These are phyloP conservation scores for Lecanoromycetidae sp. DNA, from an alignment of 2,329 filamentous ascomycete species.

Conservation along the genomic window DNA sequence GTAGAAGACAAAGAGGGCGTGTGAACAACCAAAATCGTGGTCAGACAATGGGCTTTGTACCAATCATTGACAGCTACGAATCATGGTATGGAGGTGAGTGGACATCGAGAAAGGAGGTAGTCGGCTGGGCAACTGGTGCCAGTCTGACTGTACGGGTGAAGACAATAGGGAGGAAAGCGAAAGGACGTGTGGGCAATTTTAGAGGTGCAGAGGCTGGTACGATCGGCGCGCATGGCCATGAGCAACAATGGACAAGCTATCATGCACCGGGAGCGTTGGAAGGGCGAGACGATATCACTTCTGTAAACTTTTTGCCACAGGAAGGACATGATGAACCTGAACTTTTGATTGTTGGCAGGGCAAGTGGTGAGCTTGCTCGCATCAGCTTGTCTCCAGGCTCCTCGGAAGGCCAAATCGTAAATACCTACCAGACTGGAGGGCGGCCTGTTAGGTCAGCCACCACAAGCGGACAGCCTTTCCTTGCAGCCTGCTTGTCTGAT, in stretches of 20 bases:
- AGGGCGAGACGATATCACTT: slow-evolving; percentile 48
- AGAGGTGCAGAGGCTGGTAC: slow-evolving; percentile 19
- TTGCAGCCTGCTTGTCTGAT: slow-evolving; percentile 42
- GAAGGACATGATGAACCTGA: slow-evolving; percentile 23
- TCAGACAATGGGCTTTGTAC: slow-evolving; percentile 48
- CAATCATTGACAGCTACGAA: slow-evolving; percentile 47
- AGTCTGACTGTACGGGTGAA: slow-evolving; percentile 41
- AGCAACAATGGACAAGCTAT: slow-evolving; percentile 39
- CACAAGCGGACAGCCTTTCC: slow-evolving; percentile 34
- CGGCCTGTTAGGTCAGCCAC: slow-evolving; percentile 37
- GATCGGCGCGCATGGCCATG: slow-evolving; percentile 13
- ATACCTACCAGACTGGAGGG: slow-evolving; percentile 34
- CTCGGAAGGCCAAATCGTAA: slow-evolving; percentile 16
- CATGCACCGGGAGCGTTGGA: slow-evolving; percentile 39
- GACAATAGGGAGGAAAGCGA: slow-evolving; percentile 25
- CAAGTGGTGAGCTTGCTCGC: slow-evolving; percentile 40
- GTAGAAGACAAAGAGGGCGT: slow-evolving; percentile 23
- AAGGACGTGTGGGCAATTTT: slow-evolving; percentile 20
- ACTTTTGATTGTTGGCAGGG: slow-evolving; percentile 43
- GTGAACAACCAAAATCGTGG: slow-evolving; percentile 26
- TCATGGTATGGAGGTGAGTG: slow-evolving; percentile 36
- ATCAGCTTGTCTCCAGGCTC: slow-evolving; percentile 23
- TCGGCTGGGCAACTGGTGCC: slow-evolving; percentile 50
- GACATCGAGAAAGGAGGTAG: slow-evolving; percentile 41
- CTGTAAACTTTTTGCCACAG: slow-evolving; percentile 41